A percentile compares a stretch with the other conserved stretches of the same genome.
Conservation (phyloP, 371 early-diverging fungal genomes). For the Conidiobolus incongruus region DNA sequence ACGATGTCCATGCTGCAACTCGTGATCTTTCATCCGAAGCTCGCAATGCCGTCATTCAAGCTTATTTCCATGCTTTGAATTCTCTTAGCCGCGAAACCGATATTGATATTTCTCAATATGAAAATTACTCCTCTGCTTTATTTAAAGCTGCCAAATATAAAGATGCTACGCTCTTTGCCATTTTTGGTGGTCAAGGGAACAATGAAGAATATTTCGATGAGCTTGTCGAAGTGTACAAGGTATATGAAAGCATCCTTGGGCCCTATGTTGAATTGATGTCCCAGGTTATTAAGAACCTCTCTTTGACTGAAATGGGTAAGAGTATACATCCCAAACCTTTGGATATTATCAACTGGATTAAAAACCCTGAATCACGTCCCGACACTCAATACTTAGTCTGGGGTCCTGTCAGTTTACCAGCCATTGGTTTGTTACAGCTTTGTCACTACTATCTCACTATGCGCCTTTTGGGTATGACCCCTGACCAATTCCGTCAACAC, state of each 20-base stretch:
- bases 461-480: slow-evolving; percentile 24
- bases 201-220: slow-evolving; percentile 88
- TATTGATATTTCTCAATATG: background rate
- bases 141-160: slow-evolving; percentile 37
- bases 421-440: slow-evolving; percentile 77
- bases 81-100: background rate
- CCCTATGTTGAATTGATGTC: slow-evolving; percentile 62
- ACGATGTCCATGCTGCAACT: slow-evolving; percentile 66
- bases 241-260: slow-evolving; percentile 59
- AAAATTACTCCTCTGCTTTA: slow-evolving; percentile 19
- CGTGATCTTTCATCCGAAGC: slow-evolving; percentile 27
- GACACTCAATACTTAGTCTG: slow-evolving; percentile 58
- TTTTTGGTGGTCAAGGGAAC: slow-evolving; percentile 94
- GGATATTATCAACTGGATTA: slow-evolving; percentile 70
- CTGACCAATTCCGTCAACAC: slow-evolving; percentile 15
- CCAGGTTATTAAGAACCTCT: slow-evolving; percentile 35
- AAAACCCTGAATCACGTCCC: slow-evolving; percentile 62
- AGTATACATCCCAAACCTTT: slow-evolving; percentile 59
- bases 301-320: slow-evolving; percentile 40
- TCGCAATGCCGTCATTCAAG: slow-evolving; percentile 40
- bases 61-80: slow-evolving; percentile 43
- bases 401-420: slow-evolving; percentile 68
- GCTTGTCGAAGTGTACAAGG: slow-evolving; percentile 47
- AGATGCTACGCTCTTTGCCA: slow-evolving; percentile 47
- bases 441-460: slow-evolving; percentile 59